phyloP scores from a whole-genome alignment of 2,329 filamentous ascomycete genomes.

The Cercospora zeae-maydis region DNA sequence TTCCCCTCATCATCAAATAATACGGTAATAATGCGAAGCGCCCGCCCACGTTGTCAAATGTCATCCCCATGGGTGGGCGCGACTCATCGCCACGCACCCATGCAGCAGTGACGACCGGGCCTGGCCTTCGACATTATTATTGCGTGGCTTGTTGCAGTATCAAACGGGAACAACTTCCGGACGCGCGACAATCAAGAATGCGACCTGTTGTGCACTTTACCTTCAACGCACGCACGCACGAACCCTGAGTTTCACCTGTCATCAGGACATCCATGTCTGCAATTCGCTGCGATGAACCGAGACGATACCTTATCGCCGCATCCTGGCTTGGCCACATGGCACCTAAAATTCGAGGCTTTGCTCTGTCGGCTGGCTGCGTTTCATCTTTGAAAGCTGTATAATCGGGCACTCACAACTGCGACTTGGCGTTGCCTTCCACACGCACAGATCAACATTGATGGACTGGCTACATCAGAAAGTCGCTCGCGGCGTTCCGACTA shows the following conservation, averaged over 20 bases:
- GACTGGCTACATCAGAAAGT: constrained; percentile 18
- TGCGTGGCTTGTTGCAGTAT: background rate
- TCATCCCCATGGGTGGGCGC: background rate
- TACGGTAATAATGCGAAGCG: background rate
- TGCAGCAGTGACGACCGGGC: background rate
- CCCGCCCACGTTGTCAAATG: background rate
- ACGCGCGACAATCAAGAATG: background rate
- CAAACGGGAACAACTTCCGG: background rate
- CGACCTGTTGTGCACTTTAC: background rate
- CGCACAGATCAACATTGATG: background rate
- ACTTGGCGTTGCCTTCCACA: background rate
- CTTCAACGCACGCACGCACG: background rate
- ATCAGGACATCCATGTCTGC: background rate
- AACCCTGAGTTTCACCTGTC: background rate
- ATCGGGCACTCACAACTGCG: background rate
- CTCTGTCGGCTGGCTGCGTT: background rate
- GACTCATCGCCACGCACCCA: background rate
- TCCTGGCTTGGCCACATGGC: background rate
- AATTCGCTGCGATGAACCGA: background rate
- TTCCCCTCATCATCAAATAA: background rate
- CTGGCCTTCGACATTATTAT: background rate
- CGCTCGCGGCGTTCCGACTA: constrained; percentile 26
- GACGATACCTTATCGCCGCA: background rate
- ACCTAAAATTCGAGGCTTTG: background rate
- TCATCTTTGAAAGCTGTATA: background rate